Evolutionary conservation across 2,329 filamentous ascomycete genomes (phyloP).

Genomic region (Penicillium sp.): DNA sequence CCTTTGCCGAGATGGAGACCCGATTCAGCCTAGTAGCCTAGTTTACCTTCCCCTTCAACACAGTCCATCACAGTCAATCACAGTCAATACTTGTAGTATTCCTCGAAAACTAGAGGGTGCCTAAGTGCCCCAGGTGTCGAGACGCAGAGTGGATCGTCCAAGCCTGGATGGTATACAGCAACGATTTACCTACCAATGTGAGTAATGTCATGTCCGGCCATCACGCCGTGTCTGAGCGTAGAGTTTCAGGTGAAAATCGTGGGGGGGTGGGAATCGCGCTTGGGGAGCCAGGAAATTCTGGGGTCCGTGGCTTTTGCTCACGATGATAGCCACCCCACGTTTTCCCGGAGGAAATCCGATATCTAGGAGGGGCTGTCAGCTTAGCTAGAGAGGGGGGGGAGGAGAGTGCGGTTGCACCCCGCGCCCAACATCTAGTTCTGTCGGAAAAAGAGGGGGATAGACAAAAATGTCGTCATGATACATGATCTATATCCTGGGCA

Average conservation of each 20-base stretch:
- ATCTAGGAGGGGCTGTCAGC: neutral
- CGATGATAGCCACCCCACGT: constrained; percentile 5
- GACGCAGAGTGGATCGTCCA: too few relatives aligned
- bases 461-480: constrained; percentile 13
- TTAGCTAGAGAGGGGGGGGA: neutral
- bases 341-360: constrained; percentile 10
- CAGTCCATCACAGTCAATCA: too few relatives aligned
- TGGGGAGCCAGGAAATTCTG: neutral
- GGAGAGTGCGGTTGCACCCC: constrained; percentile 13
- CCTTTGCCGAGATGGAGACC: constrained; percentile 12
- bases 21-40: neutral
- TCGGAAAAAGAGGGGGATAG: neutral
- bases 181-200: neutral
- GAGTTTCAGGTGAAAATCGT: constrained; percentile 1
- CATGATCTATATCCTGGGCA: neutral
- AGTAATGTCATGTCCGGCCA: neutral
- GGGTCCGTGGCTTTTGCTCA: neutral
- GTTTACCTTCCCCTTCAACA: neutral
- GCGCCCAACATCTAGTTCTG: neutral
- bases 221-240: constrained; percentile 7
- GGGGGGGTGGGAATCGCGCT: neutral
- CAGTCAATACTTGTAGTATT: too few relatives aligned
- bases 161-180: neutral
- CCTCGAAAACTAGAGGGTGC: too few relatives aligned
- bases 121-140: too few relatives aligned